Evolutionary conservation across 1,139 yeast species (phyloP).

Genomic region (Blastobotrys petasosporus): DNA sequence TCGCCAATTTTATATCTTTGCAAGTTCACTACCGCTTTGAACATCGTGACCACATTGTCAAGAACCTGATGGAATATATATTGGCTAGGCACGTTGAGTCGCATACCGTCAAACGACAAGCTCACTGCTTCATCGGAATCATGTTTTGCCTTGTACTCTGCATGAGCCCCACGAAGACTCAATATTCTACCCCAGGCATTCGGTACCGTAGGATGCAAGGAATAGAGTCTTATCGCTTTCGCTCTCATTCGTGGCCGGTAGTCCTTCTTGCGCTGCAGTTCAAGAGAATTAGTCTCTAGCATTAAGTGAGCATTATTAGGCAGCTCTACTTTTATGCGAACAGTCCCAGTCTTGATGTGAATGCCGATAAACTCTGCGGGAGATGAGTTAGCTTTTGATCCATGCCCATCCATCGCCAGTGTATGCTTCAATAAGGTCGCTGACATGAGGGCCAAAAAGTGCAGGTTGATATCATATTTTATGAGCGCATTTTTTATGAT

Average conservation of each 20-base stretch:
- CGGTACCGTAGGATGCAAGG: conserved; percentile 49
- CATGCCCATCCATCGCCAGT: conserved; percentile 15
- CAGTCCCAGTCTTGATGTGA: conserved; percentile 35
- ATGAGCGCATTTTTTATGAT: conserved; percentile 26
- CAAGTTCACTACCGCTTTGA: conserved; percentile 55
- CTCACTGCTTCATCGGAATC: conserved; percentile 20
- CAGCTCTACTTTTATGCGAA: conserved; percentile 43
- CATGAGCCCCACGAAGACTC: conserved; percentile 26
- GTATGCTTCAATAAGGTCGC: conserved; percentile 17
- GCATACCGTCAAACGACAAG: conserved; percentile 31
- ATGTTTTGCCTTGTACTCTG: conserved; percentile 16
- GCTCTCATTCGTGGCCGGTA: conserved; percentile 33
- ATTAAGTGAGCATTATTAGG: conserved; percentile 50
- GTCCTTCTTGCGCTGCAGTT: conserved; percentile 32
- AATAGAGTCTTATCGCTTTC: conserved; percentile 44
- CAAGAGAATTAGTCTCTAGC: conserved; percentile 44
- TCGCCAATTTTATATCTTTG: conserved; percentile 22
- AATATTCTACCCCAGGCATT: conserved; percentile 39
- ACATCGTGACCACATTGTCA: conserved; percentile 58
- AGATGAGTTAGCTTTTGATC: background rate
- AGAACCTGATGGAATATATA: conserved; percentile 59
- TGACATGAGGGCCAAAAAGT: conserved; percentile 21
- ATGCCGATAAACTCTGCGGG: conserved; percentile 31
- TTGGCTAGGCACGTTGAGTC: conserved; percentile 51
- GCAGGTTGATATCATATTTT: conserved; percentile 30